Evolutionary conservation across 208 protist species (phyloP).

Genomic region (Leishmania lainsoni): DNA sequence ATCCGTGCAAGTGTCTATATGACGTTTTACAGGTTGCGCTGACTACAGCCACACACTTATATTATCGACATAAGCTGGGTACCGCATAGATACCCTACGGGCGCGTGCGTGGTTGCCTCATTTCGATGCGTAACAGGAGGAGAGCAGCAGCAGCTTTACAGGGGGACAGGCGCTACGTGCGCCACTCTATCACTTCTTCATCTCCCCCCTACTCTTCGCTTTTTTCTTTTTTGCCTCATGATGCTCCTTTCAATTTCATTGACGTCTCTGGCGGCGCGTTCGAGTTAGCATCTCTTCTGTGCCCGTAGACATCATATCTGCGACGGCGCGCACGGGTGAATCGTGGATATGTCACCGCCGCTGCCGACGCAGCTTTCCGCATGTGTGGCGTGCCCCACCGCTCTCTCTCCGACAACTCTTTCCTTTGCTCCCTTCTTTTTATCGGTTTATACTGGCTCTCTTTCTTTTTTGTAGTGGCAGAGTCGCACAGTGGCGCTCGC

Average conservation of each 20-base stretch:
- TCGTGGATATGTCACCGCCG: not conserved
- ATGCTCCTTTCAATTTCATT: not conserved
- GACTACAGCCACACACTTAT: not conserved
- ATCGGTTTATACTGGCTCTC: not conserved
- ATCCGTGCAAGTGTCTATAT: conserved; percentile 52
- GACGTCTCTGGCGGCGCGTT: not conserved
- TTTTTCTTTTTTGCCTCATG: not conserved
- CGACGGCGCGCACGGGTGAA: not conserved
- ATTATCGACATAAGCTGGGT: not conserved
- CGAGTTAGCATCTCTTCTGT: not conserved
- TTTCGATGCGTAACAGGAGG: not conserved
- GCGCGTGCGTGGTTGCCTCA: not conserved
- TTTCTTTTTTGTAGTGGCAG: not conserved
- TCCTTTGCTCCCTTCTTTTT: not conserved
- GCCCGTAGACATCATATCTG: not conserved
- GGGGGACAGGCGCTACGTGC: not conserved
- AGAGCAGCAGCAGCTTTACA: not conserved
- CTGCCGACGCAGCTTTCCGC: not conserved
- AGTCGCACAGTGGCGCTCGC: not conserved
- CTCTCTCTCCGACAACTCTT: not conserved
- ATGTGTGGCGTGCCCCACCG: not conserved
- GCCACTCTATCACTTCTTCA: not conserved
- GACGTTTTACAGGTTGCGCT: conserved; percentile 55
- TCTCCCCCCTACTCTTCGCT: not conserved
- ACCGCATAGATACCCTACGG: not conserved